Evolutionary conservation across 2,329 filamentous ascomycete species (phyloP), one percentile per base, ranked within the genome.

Genomic region (Pseudofabraea citricarpa): DNA sequence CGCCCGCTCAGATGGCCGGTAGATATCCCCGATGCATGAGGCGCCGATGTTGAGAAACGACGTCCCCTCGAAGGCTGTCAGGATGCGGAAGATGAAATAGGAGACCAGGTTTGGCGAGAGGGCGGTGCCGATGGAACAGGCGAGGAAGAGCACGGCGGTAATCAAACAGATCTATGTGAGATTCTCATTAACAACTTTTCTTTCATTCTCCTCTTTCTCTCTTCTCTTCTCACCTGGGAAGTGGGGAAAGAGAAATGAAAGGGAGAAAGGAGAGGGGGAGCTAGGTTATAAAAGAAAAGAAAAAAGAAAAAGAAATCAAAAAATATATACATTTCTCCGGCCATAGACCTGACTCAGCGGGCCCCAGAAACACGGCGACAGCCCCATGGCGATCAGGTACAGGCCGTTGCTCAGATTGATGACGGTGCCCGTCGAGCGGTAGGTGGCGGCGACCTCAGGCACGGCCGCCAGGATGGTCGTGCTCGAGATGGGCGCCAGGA

Each of bases 31-130:
- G 43, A 90, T 80, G 43, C 82, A 82, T 2, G 81, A 77, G 10
- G 79, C 78, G 1, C 86, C 87, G 31, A 89, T 77, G 9, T 87
- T 77, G 10, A 90, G 70, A 51, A 90, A 88, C 0, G 81, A 78
- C 0, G 85, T 89, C 12, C 85, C 85, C 64, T 86, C 81, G 54
- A 89, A 85, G 0, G 85, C 87, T 1, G 83, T 86, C 21, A 88
- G 67, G 36, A 87, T 77, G 6, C 86, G 78, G 57, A 90, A 88
- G 40, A 88, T 70, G 58, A 86, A 87, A 61, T 87, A 91, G 0
- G 78, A 68, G 1, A 74, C 75, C 16, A 91, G 67, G 51, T 87
- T 85, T 0, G 85, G 85, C 3, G 86, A 75, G 10, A 90, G 63
- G 0, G 86, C 84, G 0, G 85, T 87, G 21, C 81, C 86, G 22